Base-by-base conservation (phyloP, 2,329 filamentous ascomycete species). In the Aspergillus sp. region DNA sequence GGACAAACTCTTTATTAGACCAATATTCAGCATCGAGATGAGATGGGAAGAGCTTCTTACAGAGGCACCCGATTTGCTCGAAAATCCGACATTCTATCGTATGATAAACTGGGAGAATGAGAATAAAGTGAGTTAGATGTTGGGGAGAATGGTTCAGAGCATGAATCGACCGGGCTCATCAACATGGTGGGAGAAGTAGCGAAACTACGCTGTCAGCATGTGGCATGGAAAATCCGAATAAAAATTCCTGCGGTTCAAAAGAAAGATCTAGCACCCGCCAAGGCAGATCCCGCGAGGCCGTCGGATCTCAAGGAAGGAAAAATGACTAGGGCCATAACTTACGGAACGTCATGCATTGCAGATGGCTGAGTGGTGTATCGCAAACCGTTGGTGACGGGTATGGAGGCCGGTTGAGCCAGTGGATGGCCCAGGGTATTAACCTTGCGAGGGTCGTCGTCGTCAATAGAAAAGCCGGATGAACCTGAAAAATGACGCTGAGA, bases 301-400 rank as follows among this genome's bases (percentile, higher is more conserved):
- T 39, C 34, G 34, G n/a, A 36, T 36, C 5, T n/a, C 34, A 36
- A 12, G 34, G 34, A 7, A 36, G 26, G 7, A 41, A n/a, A 41
- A 26, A 29, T 26, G 19, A 57, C 52, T 54, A 64, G 54, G 51
- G 51, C 51, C 61, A 60, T 60, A 60, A 79, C 77, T 73, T 76
- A 80, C 77, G 70, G 71, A 65, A 71, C 65, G 64, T 79, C 75
- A 57, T 73, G 67, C 64, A 70, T 64, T 56, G 67, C 63, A 71
- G 73, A 66, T 66, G 73, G 73, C 63, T 71, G 71, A 65, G 73
- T 58, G 60, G 70, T 69, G 70, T 75, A 78, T 67, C 74, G 71
- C 67, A 73, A 60, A 62, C 70, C 69, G 64, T 72, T 74, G 59
- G 64, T 67, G 55, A 69, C 61, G 58, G 70, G 61, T 58, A 75